Conservation (phyloP, 2,329 filamentous ascomycete genomes). For the Aspergillaceae sp. region DNA sequence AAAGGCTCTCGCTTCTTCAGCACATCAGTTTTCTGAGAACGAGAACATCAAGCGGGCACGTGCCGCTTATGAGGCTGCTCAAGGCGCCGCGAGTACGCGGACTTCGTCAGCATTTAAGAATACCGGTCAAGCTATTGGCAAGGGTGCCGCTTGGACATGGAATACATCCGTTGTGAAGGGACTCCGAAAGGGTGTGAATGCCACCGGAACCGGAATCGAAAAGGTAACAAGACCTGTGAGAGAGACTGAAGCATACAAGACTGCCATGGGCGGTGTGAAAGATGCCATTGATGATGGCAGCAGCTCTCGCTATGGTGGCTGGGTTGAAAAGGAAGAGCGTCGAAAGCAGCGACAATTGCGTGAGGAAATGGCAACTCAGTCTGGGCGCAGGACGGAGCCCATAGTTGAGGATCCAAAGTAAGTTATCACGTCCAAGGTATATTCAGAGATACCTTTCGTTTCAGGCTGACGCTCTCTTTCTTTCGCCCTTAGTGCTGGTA, state of each 20-base stretch:
- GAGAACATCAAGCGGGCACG: constrained; percentile 79
- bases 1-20: constrained; percentile 81
- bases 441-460: background rate
- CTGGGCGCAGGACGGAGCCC: constrained; percentile 48
- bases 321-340: constrained; percentile 93
- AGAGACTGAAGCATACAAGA: constrained; percentile 88
- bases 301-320: constrained; percentile 90
- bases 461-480: constrained; percentile 13
- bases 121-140: constrained; percentile 78
- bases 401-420: constrained; percentile 82
- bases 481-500: constrained; percentile 62
- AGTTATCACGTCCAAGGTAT: constrained; percentile 29
- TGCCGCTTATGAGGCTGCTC: constrained; percentile 78
- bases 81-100: constrained; percentile 69
- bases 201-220: constrained; percentile 78
- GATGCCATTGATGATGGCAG: constrained; percentile 95
- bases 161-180: constrained; percentile 90
- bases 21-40: constrained; percentile 87
- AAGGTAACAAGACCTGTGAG: constrained; percentile 91
- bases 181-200: constrained; percentile 73
- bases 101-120: constrained; percentile 73
- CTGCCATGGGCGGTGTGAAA: constrained; percentile 60
- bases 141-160: constrained; percentile 94
- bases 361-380: constrained; percentile 53
- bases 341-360: constrained; percentile 66